Percentiles rank a stretch among this genome's conserved stretches.
phyloP scores from a whole-genome alignment of 371 early-diverging fungal species.

The Mucor circinelloides region DNA sequence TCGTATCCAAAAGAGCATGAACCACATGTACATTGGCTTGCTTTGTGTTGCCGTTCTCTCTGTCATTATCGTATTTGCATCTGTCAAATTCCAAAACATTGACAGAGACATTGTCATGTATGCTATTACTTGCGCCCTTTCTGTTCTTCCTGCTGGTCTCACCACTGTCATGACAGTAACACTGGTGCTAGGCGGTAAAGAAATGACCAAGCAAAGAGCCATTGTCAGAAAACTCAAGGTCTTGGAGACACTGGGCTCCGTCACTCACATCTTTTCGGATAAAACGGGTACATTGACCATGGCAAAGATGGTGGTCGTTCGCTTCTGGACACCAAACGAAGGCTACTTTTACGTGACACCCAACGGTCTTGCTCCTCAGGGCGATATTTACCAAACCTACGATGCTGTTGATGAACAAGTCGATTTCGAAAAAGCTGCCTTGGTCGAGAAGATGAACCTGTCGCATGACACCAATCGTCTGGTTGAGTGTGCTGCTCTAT shows the following conservation, averaged over 20 bases:
- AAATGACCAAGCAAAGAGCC: constrained; percentile 37
- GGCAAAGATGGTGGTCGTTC: constrained; percentile 77
- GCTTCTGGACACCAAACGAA: constrained; percentile 68
- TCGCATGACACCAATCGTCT: constrained; percentile 26
- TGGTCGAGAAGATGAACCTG: constrained; percentile 24
- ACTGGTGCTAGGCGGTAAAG: constrained; percentile 42
- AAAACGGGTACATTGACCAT: constrained; percentile 68
- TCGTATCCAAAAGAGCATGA: constrained; percentile 76
- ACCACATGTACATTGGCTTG: constrained; percentile 75
- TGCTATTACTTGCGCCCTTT: constrained; percentile 41
- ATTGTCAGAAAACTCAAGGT: constrained; percentile 86
- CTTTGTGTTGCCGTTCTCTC: constrained; percentile 42
- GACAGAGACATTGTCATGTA: constrained; percentile 46
- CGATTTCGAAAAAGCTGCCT: not conserved
- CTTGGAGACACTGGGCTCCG: constrained; percentile 89
- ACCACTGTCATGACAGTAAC: constrained; percentile 48
- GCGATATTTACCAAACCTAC: constrained; percentile 52
- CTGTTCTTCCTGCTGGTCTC: constrained; percentile 43
- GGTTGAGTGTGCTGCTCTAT: constrained; percentile 52
- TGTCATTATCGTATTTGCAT: constrained; percentile 65
- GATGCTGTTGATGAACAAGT: constrained; percentile 9
- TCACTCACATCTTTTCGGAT: constrained; percentile 92
- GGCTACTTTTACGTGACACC: constrained; percentile 66
- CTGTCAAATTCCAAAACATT: constrained; percentile 38
- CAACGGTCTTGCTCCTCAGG: constrained; percentile 65